A percentile compares a stretch with the other conserved stretches of the same genome.
Evolutionary conservation across 1,139 yeast genomes (phyloP).

Genomic region (Candida sojae): DNA sequence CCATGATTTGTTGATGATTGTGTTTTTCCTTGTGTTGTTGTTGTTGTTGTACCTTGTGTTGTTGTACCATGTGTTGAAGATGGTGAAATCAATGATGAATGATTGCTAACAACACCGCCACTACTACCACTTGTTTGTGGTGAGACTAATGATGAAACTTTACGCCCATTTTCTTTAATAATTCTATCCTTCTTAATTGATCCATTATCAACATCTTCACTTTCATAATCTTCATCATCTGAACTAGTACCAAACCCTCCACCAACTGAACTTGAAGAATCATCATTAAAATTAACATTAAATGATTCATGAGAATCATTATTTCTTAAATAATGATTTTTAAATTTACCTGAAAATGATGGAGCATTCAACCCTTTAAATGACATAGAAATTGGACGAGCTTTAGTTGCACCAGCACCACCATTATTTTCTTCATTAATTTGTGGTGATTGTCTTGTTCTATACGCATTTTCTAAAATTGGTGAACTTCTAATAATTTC

Average conservation of each 20-base stretch:
- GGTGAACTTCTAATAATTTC: constrained; percentile 21
- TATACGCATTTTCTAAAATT: constrained; percentile 23
- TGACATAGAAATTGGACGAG: constrained; percentile 67
- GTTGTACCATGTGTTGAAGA: neutral
- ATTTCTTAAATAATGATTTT: constrained; percentile 29
- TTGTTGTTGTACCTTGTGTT: neutral
- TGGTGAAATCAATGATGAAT: neutral
- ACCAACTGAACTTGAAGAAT: constrained; percentile 25
- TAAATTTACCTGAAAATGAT: constrained; percentile 43
- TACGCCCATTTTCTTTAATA: neutral
- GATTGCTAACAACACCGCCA: constrained; percentile 11
- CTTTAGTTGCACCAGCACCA: constrained; percentile 18
- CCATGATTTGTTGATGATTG: constrained; percentile 1
- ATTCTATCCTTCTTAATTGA: constrained; percentile 10
- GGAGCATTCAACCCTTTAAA: constrained; percentile 66
- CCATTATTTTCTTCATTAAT: constrained; percentile 10
- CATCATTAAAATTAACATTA: constrained; percentile 39
- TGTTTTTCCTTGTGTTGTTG: neutral
- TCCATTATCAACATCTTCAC: constrained; percentile 11
- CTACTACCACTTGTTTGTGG: constrained; percentile 2
- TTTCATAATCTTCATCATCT: constrained; percentile 27
- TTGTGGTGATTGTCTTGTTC: constrained; percentile 2
- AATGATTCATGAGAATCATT: constrained; percentile 48
- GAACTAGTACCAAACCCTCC: constrained; percentile 34
- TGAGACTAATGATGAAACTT: constrained; percentile 5